Evolutionary conservation across 73 alveolate species (phyloP).

Genomic region (Breviolum minutum): DNA sequence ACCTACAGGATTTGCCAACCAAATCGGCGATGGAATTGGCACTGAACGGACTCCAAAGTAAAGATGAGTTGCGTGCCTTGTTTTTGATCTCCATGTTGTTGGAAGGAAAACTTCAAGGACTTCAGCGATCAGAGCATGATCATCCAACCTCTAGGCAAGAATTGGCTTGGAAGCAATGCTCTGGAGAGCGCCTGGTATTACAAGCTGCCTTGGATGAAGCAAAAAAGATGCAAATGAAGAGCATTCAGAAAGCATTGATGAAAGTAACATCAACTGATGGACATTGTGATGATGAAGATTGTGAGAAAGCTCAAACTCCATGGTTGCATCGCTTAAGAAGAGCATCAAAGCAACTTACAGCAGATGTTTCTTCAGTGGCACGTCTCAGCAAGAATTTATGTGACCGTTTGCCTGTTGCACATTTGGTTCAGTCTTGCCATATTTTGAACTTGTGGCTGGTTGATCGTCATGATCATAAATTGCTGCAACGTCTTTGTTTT

Average conservation of each 20-base stretch:
- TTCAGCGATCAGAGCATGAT: neutral
- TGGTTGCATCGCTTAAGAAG: constrained; percentile 48
- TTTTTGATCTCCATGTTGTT: constrained; percentile 51
- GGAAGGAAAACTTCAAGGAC: constrained; percentile 6
- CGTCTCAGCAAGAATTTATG: constrained; percentile 53
- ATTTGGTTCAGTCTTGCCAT: constrained; percentile 53
- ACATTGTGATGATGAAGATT: neutral
- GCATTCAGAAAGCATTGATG: neutral
- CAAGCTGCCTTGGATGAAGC: constrained; percentile 8
- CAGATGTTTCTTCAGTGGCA: constrained; percentile 37
- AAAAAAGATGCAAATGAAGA: neutral
- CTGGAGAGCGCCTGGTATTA: constrained; percentile 35
- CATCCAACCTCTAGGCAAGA: neutral
- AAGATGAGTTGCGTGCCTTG: constrained; percentile 46
- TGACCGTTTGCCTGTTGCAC: neutral
- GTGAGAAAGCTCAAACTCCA: constrained; percentile 12
- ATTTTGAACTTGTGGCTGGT: constrained; percentile 66
- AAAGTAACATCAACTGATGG: neutral
- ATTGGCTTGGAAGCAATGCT: constrained; percentile 19
- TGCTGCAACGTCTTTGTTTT: neutral
- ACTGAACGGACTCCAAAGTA: neutral
- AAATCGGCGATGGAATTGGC: neutral
- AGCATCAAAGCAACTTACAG: neutral
- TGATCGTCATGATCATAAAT: neutral
- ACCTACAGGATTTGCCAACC: neutral